Percentiles rank a stretch among this genome's conserved stretches.
These are phyloP conservation scores for Juncus inflexus DNA, from an alignment of 176 grass and related monocot genomes.

Conservation along the genomic window DNA sequence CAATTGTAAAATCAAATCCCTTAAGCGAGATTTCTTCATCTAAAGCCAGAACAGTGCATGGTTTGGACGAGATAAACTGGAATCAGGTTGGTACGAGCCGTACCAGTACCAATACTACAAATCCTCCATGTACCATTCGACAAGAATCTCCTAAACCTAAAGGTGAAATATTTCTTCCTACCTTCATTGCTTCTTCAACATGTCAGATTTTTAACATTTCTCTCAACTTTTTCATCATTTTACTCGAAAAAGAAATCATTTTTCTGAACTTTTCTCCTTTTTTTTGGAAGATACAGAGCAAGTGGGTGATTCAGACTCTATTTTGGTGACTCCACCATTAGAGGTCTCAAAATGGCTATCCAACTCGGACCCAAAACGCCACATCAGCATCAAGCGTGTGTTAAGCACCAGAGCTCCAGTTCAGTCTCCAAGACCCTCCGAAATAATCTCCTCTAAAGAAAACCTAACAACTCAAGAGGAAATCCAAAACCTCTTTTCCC, in stretches of 20 bases:
- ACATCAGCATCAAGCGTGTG: slow-evolving; percentile 21
- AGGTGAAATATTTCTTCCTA: slow-evolving; percentile 8
- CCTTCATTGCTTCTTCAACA: too few species aligned
- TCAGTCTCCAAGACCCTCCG: slow-evolving; percentile 50
- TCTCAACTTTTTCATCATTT: too few species aligned
- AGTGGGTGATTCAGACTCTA: slow-evolving; percentile 20
- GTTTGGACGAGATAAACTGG: slow-evolving; percentile 24
- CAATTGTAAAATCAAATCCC: slow-evolving; percentile 4
- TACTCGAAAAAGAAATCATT: background rate
- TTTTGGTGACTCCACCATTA: background rate
- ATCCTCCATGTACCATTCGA: background rate
- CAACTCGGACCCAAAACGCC: slow-evolving; percentile 8
- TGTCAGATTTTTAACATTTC: too few species aligned
- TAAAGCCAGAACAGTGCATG: slow-evolving; percentile 9
- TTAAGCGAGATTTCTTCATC: slow-evolving; percentile 9
- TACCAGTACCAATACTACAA: background rate
- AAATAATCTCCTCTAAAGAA: slow-evolving; percentile 83
- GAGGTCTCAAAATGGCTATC: background rate
- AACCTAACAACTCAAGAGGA: slow-evolving; percentile 71
- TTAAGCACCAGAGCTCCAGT: slow-evolving; percentile 30
- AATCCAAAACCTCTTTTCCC: slow-evolving; percentile 65
- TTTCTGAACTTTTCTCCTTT: background rate
- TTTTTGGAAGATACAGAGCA: slow-evolving; percentile 23
- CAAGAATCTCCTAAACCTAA: slow-evolving; percentile 20
- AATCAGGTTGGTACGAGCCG: slow-evolving; percentile 2